phyloP scores from a whole-genome alignment of 2,329 filamentous ascomycete species.

The Paecilomyces variotii region DNA sequence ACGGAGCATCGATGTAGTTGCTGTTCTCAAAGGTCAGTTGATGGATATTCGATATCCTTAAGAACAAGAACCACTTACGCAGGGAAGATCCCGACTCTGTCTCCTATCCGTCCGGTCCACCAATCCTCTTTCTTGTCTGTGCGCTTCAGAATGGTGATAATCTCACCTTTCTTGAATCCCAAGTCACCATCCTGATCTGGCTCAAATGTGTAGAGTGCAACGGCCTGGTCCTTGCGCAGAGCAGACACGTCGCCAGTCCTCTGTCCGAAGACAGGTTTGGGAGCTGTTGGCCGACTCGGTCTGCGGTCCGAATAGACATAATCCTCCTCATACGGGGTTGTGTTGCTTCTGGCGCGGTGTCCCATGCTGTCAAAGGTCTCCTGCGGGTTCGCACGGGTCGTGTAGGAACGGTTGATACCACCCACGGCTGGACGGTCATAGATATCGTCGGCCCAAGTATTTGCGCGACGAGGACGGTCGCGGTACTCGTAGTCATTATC shows the following conservation, averaged over 20 bases:
- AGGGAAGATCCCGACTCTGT: conserved; percentile 84
- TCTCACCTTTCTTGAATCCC: conserved; percentile 92
- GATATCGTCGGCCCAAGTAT: conserved; percentile 43
- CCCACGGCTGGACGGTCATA: conserved; percentile 36
- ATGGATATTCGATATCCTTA: conserved; percentile 6
- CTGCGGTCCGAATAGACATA: conserved; percentile 53
- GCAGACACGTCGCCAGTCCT: conserved; percentile 31
- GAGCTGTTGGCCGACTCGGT: conserved; percentile 72
- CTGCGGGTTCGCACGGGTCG: conserved; percentile 23
- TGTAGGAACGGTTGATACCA: conserved; percentile 26
- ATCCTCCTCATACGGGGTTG: conserved; percentile 35
- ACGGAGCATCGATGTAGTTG: conserved; percentile 23
- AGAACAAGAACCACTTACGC: conserved; percentile 46
- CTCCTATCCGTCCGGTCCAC: conserved; percentile 91
- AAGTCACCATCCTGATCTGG: conserved; percentile 87
- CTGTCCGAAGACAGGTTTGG: conserved; percentile 72
- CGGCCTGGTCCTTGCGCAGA: conserved; percentile 62
- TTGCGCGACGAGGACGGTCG: conserved; percentile 42
- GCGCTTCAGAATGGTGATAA: conserved; percentile 90
- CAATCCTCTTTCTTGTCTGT: conserved; percentile 92
- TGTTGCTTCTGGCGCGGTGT: conserved; percentile 28
- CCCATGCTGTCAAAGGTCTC: conserved; percentile 26
- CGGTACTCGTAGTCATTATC: conserved; percentile 49
- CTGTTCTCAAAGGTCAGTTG: background rate
- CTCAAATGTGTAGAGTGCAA: conserved; percentile 90